Conservation (phyloP, 176 grass and related monocot species). For the Hordeum vulgare region MorexV3_pseudomolecules_assembly NC_058524.1:599464892-599465391, state of each 20-base stretch:
- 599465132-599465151: not conserved
- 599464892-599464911: too few species aligned
- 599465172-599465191: not conserved
- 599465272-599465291: not conserved
- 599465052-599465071: not conserved
- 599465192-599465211: too few species aligned
- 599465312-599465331: slow-evolving; percentile 15
- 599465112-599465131: not conserved
- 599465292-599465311: not conserved
- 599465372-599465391: not conserved
- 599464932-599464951: not conserved
- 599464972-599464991: not conserved
- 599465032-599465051: not conserved
- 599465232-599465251: not conserved
- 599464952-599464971: not conserved
- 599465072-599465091: not conserved
- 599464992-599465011: not conserved
- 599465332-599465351: slow-evolving; percentile 1
- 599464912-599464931: too few species aligned
- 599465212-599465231: not conserved
- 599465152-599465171: not conserved
- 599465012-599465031: not conserved
- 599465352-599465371: not conserved
- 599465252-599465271: not conserved
- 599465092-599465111: not conserved